Percentiles rank a stretch among this genome's conserved stretches.
These are phyloP conservation scores for Mycena rosella DNA, from an alignment of 768 basidiomycete genomes.

Conservation along the genomic window DNA sequence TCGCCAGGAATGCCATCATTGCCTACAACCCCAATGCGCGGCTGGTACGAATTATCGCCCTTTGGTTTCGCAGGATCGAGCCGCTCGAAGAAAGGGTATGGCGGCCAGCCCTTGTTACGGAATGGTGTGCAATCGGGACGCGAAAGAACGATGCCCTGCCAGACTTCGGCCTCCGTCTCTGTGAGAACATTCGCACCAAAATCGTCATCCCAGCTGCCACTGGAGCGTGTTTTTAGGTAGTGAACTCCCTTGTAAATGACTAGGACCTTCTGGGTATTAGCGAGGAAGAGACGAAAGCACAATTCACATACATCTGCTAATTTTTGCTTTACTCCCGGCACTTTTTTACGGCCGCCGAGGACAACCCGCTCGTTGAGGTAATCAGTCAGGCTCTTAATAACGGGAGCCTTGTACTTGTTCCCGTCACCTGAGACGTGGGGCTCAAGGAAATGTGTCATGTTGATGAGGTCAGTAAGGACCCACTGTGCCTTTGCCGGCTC, in stretches of 20 bases:
- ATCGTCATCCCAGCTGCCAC: too few relatives aligned
- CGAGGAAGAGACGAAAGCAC: background rate
- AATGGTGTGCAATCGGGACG: slow-evolving; percentile 11
- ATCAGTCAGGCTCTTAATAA: background rate
- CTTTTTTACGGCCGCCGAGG: background rate
- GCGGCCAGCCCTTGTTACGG: too few relatives aligned
- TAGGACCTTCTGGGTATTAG: slow-evolving; percentile 1
- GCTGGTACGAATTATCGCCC: too few relatives aligned
- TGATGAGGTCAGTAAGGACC: background rate
- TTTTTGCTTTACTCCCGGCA: background rate
- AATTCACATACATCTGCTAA: slow-evolving; percentile 4
- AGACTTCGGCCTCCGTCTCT: background rate
- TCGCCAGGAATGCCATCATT: slow-evolving; percentile 5
- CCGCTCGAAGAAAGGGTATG: too few relatives aligned
- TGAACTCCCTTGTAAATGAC: slow-evolving; percentile 9
- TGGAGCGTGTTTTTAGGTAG: slow-evolving; percentile 12
- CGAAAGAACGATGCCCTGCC: background rate
- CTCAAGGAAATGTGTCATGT: background rate
- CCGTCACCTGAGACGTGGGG: background rate
- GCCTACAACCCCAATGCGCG: slow-evolving; percentile 2
- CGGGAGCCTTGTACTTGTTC: slow-evolving; percentile 4
- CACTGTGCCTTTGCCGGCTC: background rate
- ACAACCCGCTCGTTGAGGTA: background rate
- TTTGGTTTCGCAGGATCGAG: too few relatives aligned
- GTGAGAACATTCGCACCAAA: slow-evolving; percentile 20